Evolutionary conservation across 305 asterid species (phyloP), one percentile per base, ranked within the genome.

Genomic region (Solanum chacoense): DNA sequence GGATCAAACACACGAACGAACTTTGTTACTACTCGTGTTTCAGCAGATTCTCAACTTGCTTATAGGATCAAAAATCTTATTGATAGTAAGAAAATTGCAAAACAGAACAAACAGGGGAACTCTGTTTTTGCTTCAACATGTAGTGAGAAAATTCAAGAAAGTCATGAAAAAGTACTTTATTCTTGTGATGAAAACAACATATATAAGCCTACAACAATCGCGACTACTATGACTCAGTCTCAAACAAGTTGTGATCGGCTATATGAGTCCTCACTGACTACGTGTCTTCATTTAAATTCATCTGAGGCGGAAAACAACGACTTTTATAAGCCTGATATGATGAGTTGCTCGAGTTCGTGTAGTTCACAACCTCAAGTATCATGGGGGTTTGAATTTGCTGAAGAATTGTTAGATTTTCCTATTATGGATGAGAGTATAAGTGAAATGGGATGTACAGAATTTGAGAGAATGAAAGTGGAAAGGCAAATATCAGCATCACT

Each of bases 401-500:
- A 87, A n/a, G 84, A 90, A 28, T 65, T 92, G 89, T 36, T 89
- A 50, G 92, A 93, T 16, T 40, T 91, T 91, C 91, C 94, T 31
- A 55, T 28, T 18, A 35, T 86, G 69, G 85, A 86, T 13, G 92
- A 89, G 90, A 86, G 85, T 32, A 59, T 2, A 28, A 74, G 69
- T 3, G 89, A 88, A 4, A 85, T 14, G 83, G 94, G 93, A 55
- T 63, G 93, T 69, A 85, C 92, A 8, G 96, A 93, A 42, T 94
- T 94, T 76, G 98, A 95, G 89, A 89, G 92, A 2, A 93, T 94
- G 90, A 94, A 92, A 89, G 96, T 95, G 1, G 98, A 95, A 87
- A 92, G 98, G 87, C 96, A 94, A 90, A 93, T 95, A 75, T 95
- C 98, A 29, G 98, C 98, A 28, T 94, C 95, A 10, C 95, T 95